phyloP scores from a whole-genome alignment of 2,329 filamentous ascomycete genomes.

The Pseudogymnoascus sp. region DNA sequence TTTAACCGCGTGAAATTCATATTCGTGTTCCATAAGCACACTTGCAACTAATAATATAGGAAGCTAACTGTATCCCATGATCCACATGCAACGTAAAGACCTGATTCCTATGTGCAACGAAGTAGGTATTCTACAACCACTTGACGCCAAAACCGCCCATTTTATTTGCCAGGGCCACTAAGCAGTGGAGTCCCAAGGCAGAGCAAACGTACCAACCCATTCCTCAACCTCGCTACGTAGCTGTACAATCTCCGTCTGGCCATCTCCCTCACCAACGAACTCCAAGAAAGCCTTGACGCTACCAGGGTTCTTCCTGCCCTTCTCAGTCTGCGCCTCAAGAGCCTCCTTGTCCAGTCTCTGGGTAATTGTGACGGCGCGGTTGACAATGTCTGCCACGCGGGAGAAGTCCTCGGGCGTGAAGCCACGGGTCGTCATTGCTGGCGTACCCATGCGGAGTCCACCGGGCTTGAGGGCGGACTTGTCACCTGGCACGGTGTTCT shows the following conservation, averaged over 20 bases:
- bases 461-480: conserved; percentile 88
- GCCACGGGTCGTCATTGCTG: conserved; percentile 96
- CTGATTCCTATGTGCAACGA: conserved; percentile 5
- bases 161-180: background rate
- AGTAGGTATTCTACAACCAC: conserved; percentile 7
- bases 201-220: conserved; percentile 66
- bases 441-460: conserved; percentile 87
- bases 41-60: background rate
- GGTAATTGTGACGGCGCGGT: conserved; percentile 73
- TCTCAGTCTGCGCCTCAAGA: conserved; percentile 58
- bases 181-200: conserved; percentile 48
- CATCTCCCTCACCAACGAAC: conserved; percentile 58
- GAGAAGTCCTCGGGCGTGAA: conserved; percentile 83
- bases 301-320: conserved; percentile 56
- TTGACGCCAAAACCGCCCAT: conserved; percentile 3
- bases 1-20: background rate
- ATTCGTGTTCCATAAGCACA: conserved; percentile 4
- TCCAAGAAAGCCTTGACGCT: conserved; percentile 61
- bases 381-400: conserved; percentile 76
- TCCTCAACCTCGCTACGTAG: conserved; percentile 67
- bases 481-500: conserved; percentile 97
- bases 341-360: conserved; percentile 67
- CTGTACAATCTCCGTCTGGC: conserved; percentile 63
- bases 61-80: background rate
- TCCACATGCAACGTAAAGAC: background rate